Percentiles rank a stretch among this genome's conserved stretches.
Evolutionary conservation across 176 grass and related monocot genomes (phyloP).

Genomic region (Olyra latifolia): DNA sequence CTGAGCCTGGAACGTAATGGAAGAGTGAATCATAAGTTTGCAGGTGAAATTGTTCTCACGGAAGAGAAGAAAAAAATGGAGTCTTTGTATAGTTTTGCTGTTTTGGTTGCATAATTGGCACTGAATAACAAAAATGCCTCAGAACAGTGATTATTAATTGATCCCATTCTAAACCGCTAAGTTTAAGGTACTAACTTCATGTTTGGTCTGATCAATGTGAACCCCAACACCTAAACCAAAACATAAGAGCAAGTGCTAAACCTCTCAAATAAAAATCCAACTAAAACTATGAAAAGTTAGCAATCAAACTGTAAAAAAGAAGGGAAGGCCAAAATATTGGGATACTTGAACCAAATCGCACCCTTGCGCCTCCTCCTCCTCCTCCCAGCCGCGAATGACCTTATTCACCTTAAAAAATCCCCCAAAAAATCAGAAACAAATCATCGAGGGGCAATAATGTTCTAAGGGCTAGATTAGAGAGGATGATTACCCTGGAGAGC

Average conservation of each 20-base stretch:
- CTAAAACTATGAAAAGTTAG: not conserved
- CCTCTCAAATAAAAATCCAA: not conserved
- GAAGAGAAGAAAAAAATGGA: not conserved
- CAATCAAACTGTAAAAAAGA: not conserved
- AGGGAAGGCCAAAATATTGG: not conserved
- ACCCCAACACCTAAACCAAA: not conserved
- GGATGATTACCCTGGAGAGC: slow-evolving; percentile 48
- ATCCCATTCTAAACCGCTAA: no score
- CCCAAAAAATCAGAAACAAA: not conserved
- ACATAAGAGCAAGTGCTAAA: not conserved
- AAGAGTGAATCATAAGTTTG: not conserved
- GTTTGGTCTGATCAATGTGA: not conserved
- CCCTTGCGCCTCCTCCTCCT: not conserved
- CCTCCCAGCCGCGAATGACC: slow-evolving; percentile 37
- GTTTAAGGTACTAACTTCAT: not conserved
- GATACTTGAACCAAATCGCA: slow-evolving; percentile 16
- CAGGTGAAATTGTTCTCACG: not conserved
- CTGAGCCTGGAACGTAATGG: not conserved
- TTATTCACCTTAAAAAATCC: slow-evolving; percentile 47
- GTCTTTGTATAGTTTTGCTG: not conserved
- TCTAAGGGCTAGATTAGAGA: no score
- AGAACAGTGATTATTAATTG: not conserved
- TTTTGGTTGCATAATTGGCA: not conserved
- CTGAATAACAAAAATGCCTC: not conserved
- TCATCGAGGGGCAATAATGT: no score